phyloP scores from a whole-genome alignment of 2,329 filamentous ascomycete species.

The Fusarium foetens region DNA sequence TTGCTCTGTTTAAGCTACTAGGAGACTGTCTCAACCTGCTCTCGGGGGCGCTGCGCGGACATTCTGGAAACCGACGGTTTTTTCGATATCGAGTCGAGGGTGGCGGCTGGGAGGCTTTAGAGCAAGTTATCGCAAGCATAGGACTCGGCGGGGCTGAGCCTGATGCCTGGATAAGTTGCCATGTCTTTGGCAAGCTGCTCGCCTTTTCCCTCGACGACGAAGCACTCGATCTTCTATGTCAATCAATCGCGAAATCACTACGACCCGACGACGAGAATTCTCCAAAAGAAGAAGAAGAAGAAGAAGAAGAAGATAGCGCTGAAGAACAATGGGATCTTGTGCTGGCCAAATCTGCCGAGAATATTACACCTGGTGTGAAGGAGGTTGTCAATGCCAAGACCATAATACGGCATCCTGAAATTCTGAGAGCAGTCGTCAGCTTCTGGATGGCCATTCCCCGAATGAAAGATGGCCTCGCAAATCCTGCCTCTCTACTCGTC shows the following conservation, averaged over 20 bases:
- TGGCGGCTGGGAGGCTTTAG: slow-evolving; percentile 81
- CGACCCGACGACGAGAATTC: slow-evolving; percentile 46
- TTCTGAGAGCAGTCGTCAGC: slow-evolving; percentile 69
- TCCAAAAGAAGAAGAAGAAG: slow-evolving; percentile 34
- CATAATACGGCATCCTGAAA: slow-evolving; percentile 68
- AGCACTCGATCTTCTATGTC: slow-evolving; percentile 75
- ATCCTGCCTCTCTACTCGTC: slow-evolving; percentile 70
- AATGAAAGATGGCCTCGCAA: slow-evolving; percentile 54
- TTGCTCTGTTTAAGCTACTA: slow-evolving; percentile 73
- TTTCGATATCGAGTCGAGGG: slow-evolving; percentile 80
- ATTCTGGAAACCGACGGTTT: slow-evolving; percentile 88
- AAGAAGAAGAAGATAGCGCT: slow-evolving; percentile 46
- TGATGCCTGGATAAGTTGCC: slow-evolving; percentile 74
- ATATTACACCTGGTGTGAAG: slow-evolving; percentile 54
- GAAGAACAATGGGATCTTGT: slow-evolving; percentile 54
- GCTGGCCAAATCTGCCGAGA: slow-evolving; percentile 51
- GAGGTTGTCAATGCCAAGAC: slow-evolving; percentile 63
- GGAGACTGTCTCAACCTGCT: slow-evolving; percentile 78
- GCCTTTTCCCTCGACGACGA: slow-evolving; percentile 85
- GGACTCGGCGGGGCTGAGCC: slow-evolving; percentile 72
- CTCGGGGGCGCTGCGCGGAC: slow-evolving; percentile 77
- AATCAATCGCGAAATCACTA: slow-evolving; percentile 55
- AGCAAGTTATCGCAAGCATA: slow-evolving; percentile 76
- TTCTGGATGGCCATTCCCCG: slow-evolving; percentile 72
- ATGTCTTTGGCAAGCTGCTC: slow-evolving; percentile 84